These are phyloP conservation scores for Camellia granthamiana DNA, from an alignment of 148 eudicot species.

Conservation along the genomic window DNA sequence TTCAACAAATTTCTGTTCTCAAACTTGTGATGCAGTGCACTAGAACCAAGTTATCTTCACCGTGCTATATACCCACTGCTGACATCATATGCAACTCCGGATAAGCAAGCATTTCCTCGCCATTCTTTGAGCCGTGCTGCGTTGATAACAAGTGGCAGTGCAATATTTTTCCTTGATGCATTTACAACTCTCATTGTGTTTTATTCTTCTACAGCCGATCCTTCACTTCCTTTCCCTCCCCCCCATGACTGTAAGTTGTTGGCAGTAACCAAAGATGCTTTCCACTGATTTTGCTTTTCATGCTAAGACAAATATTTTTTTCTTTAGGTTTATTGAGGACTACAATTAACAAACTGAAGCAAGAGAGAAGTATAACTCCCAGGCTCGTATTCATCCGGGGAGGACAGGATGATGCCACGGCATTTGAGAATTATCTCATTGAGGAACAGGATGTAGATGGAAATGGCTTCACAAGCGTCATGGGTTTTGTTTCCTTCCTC, in stretches of 20 bases:
- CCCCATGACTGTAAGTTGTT: conserved; percentile 89
- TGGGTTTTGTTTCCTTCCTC: conserved; percentile 95
- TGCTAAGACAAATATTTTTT: conserved; percentile 12
- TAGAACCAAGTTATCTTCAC: conserved; percentile 91
- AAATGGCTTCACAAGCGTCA: conserved; percentile 70
- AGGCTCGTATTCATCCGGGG: conserved; percentile 81
- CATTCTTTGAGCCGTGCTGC: conserved; percentile 99
- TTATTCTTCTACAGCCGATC: conserved; percentile 86
- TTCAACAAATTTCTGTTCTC: background rate
- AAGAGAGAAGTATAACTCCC: conserved; percentile 94
- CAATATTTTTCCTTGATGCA: conserved; percentile 96
- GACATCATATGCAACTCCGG: conserved; percentile 76
- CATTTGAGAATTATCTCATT: conserved; percentile 85
- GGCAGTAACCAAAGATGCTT: background rate
- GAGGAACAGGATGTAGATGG: conserved; percentile 98
- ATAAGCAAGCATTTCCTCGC: conserved; percentile 91
- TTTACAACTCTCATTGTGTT: conserved; percentile 88
- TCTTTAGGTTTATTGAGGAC: conserved; percentile 66
- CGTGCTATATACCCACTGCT: conserved; percentile 89
- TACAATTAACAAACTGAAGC: conserved; percentile 80
- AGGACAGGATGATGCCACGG: conserved; percentile 84
- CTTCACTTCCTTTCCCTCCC: conserved; percentile 88
- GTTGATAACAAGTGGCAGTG: conserved; percentile 83
- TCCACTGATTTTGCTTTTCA: background rate
- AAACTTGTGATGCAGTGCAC: conserved; percentile 70